phyloP scores from a whole-genome alignment of 2,329 filamentous ascomycete genomes.

The Massarina eburnea region DNA sequence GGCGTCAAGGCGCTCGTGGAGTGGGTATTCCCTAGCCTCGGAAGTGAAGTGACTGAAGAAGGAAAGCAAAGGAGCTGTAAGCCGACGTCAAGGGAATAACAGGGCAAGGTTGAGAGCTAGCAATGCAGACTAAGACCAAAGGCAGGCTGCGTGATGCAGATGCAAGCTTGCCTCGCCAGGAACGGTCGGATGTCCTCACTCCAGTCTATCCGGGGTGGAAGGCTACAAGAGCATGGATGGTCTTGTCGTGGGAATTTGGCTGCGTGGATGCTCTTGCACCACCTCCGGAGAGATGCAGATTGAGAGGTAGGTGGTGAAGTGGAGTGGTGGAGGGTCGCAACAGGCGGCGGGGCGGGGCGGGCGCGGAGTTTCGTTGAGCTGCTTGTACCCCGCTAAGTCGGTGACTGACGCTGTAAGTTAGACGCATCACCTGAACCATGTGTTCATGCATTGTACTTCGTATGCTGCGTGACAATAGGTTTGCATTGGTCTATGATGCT shows the following conservation, averaged over 20 bases:
- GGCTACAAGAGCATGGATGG: slow-evolving; percentile 30
- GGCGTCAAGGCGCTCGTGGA: slow-evolving; percentile 3
- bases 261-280: slow-evolving; percentile 26
- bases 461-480: neutral
- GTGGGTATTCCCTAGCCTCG: neutral
- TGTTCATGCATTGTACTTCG: neutral
- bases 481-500: slow-evolving; percentile 8
- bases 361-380: neutral
- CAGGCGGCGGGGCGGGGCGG: slow-evolving; percentile 3
- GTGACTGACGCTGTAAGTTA: slow-evolving; percentile 11
- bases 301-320: slow-evolving; percentile 2
- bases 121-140: neutral
- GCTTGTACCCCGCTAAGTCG: neutral
- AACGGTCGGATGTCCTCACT: slow-evolving; percentile 5
- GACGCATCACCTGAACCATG: slow-evolving; percentile 13
- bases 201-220: slow-evolving; percentile 18
- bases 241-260: slow-evolving; percentile 15
- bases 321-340: slow-evolving; percentile 3
- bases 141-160: slow-evolving; percentile 6
- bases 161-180: slow-evolving; percentile 13
- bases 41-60: neutral
- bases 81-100: neutral
- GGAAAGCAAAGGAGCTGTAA: neutral
- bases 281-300: slow-evolving; percentile 20
- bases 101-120: slow-evolving; percentile 10